These are phyloP conservation scores for Coemansia biformis DNA, from an alignment of 192 early-diverging fungal genomes.

Conservation along the genomic window DNA sequence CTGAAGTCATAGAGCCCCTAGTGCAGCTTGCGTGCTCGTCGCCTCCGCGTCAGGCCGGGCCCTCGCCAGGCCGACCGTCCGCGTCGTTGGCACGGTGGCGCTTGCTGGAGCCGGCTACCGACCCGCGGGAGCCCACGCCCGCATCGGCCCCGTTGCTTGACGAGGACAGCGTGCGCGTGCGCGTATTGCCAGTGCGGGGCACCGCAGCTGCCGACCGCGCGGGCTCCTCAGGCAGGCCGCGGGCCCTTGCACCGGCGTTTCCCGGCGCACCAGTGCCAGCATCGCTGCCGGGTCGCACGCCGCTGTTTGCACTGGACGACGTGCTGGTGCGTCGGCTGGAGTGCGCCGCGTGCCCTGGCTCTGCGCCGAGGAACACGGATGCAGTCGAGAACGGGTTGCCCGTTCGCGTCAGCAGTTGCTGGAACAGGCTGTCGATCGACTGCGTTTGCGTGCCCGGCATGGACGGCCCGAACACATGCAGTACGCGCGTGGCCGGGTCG, in stretches of 20 bases:
- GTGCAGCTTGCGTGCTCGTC: neutral
- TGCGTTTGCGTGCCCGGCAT: neutral
- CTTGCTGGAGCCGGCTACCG: slow-evolving; percentile 14
- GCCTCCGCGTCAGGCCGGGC: too few species aligned
- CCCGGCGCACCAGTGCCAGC: too few species aligned
- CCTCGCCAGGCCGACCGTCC: too few species aligned
- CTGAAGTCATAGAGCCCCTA: too few species aligned
- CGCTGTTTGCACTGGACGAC: slow-evolving; percentile 8
- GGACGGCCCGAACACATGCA: slow-evolving; percentile 3
- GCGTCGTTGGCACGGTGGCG: slow-evolving; percentile 16
- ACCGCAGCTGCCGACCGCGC: neutral
- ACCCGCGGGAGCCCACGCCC: neutral
- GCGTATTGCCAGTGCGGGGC: slow-evolving; percentile 19
- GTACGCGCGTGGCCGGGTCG: neutral
- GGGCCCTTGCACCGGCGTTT: too few species aligned
- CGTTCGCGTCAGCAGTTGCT: slow-evolving; percentile 1
- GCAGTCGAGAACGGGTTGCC: too few species aligned
- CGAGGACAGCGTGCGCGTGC: slow-evolving; percentile 10
- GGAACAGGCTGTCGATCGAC: neutral
- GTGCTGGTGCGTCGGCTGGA: slow-evolving; percentile 14
- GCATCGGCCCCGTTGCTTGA: neutral
- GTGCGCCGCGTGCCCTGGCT: too few species aligned
- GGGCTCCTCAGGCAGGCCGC: too few species aligned
- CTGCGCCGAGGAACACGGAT: neutral
- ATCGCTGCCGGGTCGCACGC: neutral